Evolutionary conservation across 2,329 filamentous ascomycete genomes (phyloP).

Genomic region (Colletotrichum cereale): DNA sequence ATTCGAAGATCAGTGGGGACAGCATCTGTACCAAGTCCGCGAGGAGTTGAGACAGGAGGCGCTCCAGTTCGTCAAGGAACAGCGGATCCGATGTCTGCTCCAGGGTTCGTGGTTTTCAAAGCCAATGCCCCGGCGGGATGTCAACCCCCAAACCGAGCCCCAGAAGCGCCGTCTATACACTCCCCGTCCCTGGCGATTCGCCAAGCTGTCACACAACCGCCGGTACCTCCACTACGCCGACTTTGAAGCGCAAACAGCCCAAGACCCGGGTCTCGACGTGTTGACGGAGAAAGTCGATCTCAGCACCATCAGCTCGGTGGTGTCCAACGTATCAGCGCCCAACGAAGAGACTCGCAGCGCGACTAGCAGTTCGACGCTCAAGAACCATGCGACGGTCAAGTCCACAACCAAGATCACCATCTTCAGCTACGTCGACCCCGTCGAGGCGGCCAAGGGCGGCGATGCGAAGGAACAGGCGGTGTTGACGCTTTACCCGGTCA

Average conservation of each 20-base stretch:
- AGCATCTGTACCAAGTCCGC: slow-evolving; percentile 89
- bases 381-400: slow-evolving; percentile 53
- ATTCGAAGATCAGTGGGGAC: slow-evolving; percentile 95
- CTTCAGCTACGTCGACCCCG: slow-evolving; percentile 73
- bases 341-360: slow-evolving; percentile 63
- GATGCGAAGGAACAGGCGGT: slow-evolving; percentile 77
- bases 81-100: slow-evolving; percentile 89
- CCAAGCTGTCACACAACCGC: slow-evolving; percentile 90
- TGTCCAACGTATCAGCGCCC: slow-evolving; percentile 87
- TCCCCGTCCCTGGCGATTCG: slow-evolving; percentile 80
- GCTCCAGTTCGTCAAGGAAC: slow-evolving; percentile 96
- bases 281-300: slow-evolving; percentile 89
- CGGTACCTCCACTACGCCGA: slow-evolving; percentile 91
- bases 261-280: slow-evolving; percentile 78
- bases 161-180: slow-evolving; percentile 56
- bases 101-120: slow-evolving; percentile 88
- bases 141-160: slow-evolving; percentile 48
- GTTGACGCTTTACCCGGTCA: slow-evolving; percentile 84
- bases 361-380: slow-evolving; percentile 57
- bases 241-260: slow-evolving; percentile 74
- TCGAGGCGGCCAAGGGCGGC: slow-evolving; percentile 50
- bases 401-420: slow-evolving; percentile 91
- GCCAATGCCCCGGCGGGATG: slow-evolving; percentile 56
- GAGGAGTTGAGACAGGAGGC: slow-evolving; percentile 93
- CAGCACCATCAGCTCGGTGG: slow-evolving; percentile 88